phyloP scores from a whole-genome alignment of 768 basidiomycete genomes.

The Podaxis mareebaensis region DNA sequence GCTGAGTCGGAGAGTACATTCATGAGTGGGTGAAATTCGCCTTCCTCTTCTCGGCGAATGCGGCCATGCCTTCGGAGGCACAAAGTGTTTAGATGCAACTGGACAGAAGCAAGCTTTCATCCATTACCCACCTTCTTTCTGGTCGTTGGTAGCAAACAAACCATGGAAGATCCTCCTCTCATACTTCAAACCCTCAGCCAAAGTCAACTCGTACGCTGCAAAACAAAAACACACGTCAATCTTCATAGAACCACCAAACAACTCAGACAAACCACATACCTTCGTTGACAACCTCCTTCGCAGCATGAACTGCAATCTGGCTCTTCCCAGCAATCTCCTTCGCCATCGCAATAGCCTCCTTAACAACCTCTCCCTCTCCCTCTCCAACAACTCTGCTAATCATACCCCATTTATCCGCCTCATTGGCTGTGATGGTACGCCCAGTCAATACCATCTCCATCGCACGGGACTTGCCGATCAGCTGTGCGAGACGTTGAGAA shows the following conservation, averaged over 20 bases:
- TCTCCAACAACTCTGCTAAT: slow-evolving; percentile 79
- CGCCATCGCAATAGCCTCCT: slow-evolving; percentile 83
- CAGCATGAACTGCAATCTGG: slow-evolving; percentile 78
- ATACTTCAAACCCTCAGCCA: slow-evolving; percentile 82
- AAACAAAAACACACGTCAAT: slow-evolving; percentile 3
- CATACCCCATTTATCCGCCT: slow-evolving; percentile 88
- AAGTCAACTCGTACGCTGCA: slow-evolving; percentile 74
- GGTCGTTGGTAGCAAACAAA: slow-evolving; percentile 90
- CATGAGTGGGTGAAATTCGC: slow-evolving; percentile 72
- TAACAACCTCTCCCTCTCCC: slow-evolving; percentile 77
- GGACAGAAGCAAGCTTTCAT: slow-evolving; percentile 12
- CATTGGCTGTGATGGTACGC: slow-evolving; percentile 72
- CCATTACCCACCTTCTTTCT: slow-evolving; percentile 80
- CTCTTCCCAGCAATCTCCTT: slow-evolving; percentile 81
- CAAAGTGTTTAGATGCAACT: neutral
- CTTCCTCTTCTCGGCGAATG: slow-evolving; percentile 93
- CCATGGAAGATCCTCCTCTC: slow-evolving; percentile 91
- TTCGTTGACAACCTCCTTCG: slow-evolving; percentile 93
- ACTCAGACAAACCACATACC: slow-evolving; percentile 40
- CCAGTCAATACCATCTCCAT: slow-evolving; percentile 97
- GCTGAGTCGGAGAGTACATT: neutral
- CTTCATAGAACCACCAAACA: neutral
- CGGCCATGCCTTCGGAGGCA: slow-evolving; percentile 74
- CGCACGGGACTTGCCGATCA: slow-evolving; percentile 88
- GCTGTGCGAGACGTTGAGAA: slow-evolving; percentile 83